Percentiles rank a stretch among this genome's conserved stretches.
Conservation (phyloP, 768 basidiomycete genomes). For the Candolleomyces aberdarensis region DNA sequence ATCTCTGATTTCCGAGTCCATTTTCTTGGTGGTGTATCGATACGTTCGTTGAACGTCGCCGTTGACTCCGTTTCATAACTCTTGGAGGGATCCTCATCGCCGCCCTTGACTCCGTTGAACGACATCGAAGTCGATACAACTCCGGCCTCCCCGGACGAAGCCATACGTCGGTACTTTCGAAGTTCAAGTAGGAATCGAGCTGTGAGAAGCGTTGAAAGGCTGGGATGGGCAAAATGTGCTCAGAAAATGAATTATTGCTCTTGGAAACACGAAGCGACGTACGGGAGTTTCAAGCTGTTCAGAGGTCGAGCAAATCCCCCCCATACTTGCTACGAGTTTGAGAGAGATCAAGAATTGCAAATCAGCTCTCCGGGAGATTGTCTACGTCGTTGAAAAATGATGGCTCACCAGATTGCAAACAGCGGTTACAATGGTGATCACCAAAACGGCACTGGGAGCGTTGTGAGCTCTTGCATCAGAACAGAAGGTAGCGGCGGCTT, state of each 20-base stretch:
- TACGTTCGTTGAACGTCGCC: too few species aligned
- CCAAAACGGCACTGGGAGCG: not conserved
- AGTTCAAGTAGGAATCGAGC: constrained; percentile 1
- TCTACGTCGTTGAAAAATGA: not conserved
- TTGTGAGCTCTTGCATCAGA: too few species aligned
- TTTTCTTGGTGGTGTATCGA: too few species aligned
- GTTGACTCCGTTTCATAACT: too few species aligned
- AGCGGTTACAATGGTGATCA: not conserved
- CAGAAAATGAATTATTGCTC: not conserved
- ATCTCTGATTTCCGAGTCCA: too few species aligned
- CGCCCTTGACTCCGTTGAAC: too few species aligned
- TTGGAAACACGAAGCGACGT: not conserved
- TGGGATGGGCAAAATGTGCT: not conserved
- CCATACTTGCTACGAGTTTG: not conserved
- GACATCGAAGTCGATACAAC: too few species aligned
- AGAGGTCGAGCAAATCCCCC: not conserved
- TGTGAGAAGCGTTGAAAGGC: not conserved
- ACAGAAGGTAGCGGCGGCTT: not conserved
- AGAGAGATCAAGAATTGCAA: not conserved
- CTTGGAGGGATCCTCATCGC: too few species aligned
- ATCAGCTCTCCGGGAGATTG: not conserved
- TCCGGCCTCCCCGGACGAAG: too few species aligned
- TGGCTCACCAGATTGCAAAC: not conserved
- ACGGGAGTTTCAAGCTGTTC: constrained; percentile 7
- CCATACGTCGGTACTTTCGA: not conserved